Base-by-base conservation (phyloP, 805 yeast species). In the Candida germanica region DNA sequence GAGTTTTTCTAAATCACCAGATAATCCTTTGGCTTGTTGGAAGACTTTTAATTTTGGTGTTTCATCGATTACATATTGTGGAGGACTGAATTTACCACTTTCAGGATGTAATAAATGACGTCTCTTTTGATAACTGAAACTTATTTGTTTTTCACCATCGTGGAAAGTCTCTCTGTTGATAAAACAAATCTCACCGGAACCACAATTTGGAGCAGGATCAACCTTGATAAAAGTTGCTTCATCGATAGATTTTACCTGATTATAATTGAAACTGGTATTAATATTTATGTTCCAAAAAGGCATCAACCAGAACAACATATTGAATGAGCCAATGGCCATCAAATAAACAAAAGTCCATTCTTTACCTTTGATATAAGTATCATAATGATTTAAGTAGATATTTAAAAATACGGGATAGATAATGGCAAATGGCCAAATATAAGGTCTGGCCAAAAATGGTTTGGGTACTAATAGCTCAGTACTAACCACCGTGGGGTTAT, bases 271-370 rank as follows among this genome's bases (percentile, higher is more conserved):
- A 3, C 60, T 58, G 23, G 86, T 75, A 42, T 78, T 75, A 35
- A 91, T 62, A 33, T 76, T 71, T 42, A 88, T 73, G 55, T 80
- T 87, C 98, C 98, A 91, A 52, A 83, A 83, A n/a, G 98, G 96
- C 77, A 87, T 76, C 58, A 91, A 75, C 82, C 88, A 74, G 39
- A 91, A 66, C 56, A 91, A 66, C 29, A 80, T 65, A 55, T 91
- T 94, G 40, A 83, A 42, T 2, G 96, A 78, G 24, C 83, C 58
- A 34, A 89, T 69, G 5, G 88, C 59, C 42, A 94, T 83, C 16
- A 87, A 66, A 53, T 78, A 89, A 24, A 91, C 93, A 58, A 86
- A 87, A 0, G 98, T 93, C 98, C 98, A 93, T 64, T 91, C 98
- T 30, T 83, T 74, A 17, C 96, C 96, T 29, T 75, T 83, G 52